Evolutionary conservation across 1,284 basidiomycete species (phyloP), one percentile per base, ranked within the genome.

Genomic region (Anthracocystis panici-leucophaei): DNA sequence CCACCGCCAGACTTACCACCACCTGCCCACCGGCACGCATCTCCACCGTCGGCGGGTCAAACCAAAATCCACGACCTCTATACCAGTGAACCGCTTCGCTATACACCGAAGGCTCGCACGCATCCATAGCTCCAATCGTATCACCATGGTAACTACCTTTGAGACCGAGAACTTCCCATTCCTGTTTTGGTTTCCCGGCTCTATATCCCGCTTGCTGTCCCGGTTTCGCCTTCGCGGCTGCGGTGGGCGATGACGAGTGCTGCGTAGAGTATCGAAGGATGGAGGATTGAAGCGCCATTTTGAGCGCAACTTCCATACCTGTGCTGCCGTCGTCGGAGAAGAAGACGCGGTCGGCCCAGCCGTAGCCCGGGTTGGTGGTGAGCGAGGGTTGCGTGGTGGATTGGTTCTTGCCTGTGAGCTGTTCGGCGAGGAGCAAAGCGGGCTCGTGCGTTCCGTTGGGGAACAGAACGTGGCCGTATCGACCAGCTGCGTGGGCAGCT

Each of bases 91-190:
- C 97, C 6, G 86, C 86, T 10, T 86, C 86, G 20, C 92, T 95
- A 86, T 93, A 99, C 1, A 96, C 91, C 14, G 93, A 92, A 10
- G 88, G 87, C 80, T 94, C 92, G 77, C 91, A 93, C 4, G 96
- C 96, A 78, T 98, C 94, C 96, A 99, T 98, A 0, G 92, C 92
- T 1, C 96, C 96, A 77, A 98, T 97, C 20, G 96, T 98, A 85
- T 99, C 96, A 7, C 96, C 96, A 81, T 99, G 96, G 86, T 99
- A 99, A 81, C 94, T 94, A 2, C 96, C 96, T 75, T 91, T 92
- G 45, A 98, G 83, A 0, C 96, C 96, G 2, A 99, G 85, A 0
- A 99, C 89, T 18, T 93, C 93, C 16, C 96, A 87, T 38, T 90
- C 87, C 70, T 77, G 61, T 20, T 66, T 65, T 0, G 72, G 59